Percentiles rank a stretch among this genome's conserved stretches.
These are phyloP conservation scores for Carex myosuroides DNA, from an alignment of 176 grass and related monocot genomes.

Conservation along the genomic window DNA sequence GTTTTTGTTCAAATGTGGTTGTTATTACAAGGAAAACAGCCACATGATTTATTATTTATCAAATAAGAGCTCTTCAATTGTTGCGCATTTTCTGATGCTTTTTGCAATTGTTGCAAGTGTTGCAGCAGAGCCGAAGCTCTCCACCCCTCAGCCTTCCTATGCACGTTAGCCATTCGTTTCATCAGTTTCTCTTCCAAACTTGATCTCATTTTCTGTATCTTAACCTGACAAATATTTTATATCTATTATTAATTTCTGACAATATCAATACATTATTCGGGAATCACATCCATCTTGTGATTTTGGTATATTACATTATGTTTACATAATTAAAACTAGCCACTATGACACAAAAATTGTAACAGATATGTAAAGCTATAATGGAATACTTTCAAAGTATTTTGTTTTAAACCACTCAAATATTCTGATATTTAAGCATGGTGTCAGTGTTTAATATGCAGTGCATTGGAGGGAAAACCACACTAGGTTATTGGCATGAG, in stretches of 20 bases:
- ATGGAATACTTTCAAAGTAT: not conserved
- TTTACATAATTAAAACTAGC: not conserved
- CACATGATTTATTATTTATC: conserved; percentile 20
- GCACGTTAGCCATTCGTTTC: conserved; percentile 32
- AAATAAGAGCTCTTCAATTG: conserved; percentile 26
- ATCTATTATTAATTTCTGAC: not conserved
- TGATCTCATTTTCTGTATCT: conserved; percentile 38
- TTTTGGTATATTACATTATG: not conserved
- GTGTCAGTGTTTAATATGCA: not conserved
- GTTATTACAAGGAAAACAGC: conserved; percentile 25
- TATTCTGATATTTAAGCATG: not conserved
- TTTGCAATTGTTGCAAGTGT: conserved; percentile 30
- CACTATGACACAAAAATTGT: not conserved
- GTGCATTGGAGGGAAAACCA: conserved; percentile 6
- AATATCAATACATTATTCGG: not conserved
- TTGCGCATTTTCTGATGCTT: conserved; percentile 14
- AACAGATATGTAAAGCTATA: not conserved
- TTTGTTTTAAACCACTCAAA: not conserved
- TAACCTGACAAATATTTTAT: conserved; percentile 16
- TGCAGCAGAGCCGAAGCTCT: conserved; percentile 25
- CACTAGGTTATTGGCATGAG: not conserved
- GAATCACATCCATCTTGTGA: not conserved
- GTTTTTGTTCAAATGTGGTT: not conserved
- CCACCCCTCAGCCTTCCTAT: conserved; percentile 33
- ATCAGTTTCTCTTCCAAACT: conserved; percentile 33